Evolutionary conservation across 1,284 basidiomycete species (phyloP).

Genomic region (Inonotus obliquus): DNA sequence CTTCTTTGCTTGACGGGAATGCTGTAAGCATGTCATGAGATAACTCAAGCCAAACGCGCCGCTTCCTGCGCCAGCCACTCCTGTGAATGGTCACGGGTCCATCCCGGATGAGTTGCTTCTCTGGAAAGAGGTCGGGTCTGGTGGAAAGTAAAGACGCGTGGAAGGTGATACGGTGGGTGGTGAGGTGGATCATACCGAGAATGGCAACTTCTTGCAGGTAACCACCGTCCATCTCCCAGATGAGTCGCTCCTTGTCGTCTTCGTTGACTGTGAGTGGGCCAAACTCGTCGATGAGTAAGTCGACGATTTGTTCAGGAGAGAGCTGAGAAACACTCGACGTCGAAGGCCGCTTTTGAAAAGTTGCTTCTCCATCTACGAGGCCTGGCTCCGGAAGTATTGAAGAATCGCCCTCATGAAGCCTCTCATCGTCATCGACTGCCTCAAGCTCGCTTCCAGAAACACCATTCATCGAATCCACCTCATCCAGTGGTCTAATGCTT

Average conservation of each 20-base stretch:
- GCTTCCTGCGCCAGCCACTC: conserved; percentile 38
- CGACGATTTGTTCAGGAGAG: conserved; percentile 30
- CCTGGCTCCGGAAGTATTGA: not conserved
- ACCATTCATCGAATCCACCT: not conserved
- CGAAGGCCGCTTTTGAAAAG: not conserved
- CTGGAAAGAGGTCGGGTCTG: conserved; percentile 29
- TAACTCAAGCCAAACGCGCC: conserved; percentile 64
- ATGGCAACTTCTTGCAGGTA: conserved; percentile 47
- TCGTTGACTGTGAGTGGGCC: conserved; percentile 35
- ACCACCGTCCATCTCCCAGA: conserved; percentile 51
- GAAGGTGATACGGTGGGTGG: conserved; percentile 60
- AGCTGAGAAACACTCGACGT: conserved; percentile 10
- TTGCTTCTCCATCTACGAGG: not conserved
- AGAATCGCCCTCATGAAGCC: not conserved
- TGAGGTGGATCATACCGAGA: conserved; percentile 56
- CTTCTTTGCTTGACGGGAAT: conserved; percentile 51
- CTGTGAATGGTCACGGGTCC: conserved; percentile 51
- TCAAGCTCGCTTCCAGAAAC: too few relatives aligned
- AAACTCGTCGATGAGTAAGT: conserved; percentile 54
- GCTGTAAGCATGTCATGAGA: conserved; percentile 57
- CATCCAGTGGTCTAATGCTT: not conserved
- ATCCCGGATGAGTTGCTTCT: conserved; percentile 40
- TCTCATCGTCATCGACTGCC: too few relatives aligned
- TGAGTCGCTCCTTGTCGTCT: conserved; percentile 45
- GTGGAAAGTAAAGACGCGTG: conserved; percentile 58